phyloP scores from a whole-genome alignment of 768 basidiomycete genomes.

The Trametes cubensis region DNA sequence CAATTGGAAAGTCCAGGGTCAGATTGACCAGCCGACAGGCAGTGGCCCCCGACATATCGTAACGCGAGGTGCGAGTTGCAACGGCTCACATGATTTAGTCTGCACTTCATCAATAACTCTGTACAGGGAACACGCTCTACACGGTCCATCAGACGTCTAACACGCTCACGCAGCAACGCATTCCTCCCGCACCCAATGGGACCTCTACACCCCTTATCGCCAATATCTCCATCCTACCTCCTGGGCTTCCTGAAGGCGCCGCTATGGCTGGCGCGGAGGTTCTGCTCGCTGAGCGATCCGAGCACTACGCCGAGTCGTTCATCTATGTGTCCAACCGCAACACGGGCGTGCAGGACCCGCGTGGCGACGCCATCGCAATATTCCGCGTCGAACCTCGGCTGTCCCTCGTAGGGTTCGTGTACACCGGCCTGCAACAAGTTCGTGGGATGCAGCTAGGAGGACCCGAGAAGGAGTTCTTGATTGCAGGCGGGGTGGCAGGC shows the following conservation, averaged over 20 bases:
- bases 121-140: slow-evolving; percentile 51
- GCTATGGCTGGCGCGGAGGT: slow-evolving; percentile 62
- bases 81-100: neutral
- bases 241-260: slow-evolving; percentile 41
- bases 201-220: slow-evolving; percentile 51
- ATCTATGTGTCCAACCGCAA: slow-evolving; percentile 75
- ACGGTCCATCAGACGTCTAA: slow-evolving; percentile 58
- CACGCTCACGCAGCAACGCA: slow-evolving; percentile 58
- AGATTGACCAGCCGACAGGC: slow-evolving; percentile 61
- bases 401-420: slow-evolving; percentile 55
- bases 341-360: slow-evolving; percentile 48
- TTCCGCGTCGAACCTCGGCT: slow-evolving; percentile 52
- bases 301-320: slow-evolving; percentile 51
- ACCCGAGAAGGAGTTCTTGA: slow-evolving; percentile 54
- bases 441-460: slow-evolving; percentile 64
- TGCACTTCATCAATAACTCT: too few species aligned
- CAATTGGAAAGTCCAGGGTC: slow-evolving; percentile 57
- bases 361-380: slow-evolving; percentile 67
- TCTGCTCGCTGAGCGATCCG: slow-evolving; percentile 54
- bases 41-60: slow-evolving; percentile 62
- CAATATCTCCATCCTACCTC: slow-evolving; percentile 51
- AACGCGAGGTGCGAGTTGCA: slow-evolving; percentile 36
- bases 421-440: slow-evolving; percentile 64
- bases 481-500: slow-evolving; percentile 57
- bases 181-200: slow-evolving; percentile 54